Conservation (phyloP, 106 monocot species). For the Amphibolis antarctica region DNA sequence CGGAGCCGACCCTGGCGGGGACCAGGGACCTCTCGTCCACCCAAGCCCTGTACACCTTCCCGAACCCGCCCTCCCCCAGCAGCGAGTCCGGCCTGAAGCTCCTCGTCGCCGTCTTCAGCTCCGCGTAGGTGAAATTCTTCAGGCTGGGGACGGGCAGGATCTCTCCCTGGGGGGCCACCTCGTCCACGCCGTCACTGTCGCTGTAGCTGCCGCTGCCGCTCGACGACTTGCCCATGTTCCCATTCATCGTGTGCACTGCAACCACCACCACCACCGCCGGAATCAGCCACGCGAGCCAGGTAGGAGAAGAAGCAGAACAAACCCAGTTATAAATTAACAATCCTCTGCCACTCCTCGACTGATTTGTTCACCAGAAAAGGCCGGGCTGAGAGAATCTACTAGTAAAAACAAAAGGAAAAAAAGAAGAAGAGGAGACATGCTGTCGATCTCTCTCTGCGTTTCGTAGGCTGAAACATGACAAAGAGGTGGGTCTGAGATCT, state of each 20-base stretch:
- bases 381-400: no score
- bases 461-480: not conserved
- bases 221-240: no score
- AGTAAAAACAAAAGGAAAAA: no score
- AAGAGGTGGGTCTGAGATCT: not conserved
- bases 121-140: constrained; percentile 9
- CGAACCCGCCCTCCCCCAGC: constrained; percentile 13
- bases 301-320: no score
- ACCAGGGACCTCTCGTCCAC: constrained; percentile 6
- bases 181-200: not conserved
- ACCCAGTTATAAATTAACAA: no score
- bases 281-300: no score
- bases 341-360: no score
- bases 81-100: constrained; percentile 5
- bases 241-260: no score
- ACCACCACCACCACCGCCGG: no score
- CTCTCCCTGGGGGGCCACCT: not conserved
- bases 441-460: no score
- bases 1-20: constrained; percentile 2
- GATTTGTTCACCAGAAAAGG: no score
- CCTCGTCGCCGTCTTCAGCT: constrained; percentile 10
- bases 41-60: constrained; percentile 11
- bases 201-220: not conserved
- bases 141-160: constrained; percentile 7
- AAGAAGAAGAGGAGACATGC: no score